A percentile compares a stretch with the other conserved stretches of the same genome.
These are phyloP conservation scores for Silene latifolia DNA, from an alignment of 148 eudicot genomes.

Conservation along the genomic window DNA sequence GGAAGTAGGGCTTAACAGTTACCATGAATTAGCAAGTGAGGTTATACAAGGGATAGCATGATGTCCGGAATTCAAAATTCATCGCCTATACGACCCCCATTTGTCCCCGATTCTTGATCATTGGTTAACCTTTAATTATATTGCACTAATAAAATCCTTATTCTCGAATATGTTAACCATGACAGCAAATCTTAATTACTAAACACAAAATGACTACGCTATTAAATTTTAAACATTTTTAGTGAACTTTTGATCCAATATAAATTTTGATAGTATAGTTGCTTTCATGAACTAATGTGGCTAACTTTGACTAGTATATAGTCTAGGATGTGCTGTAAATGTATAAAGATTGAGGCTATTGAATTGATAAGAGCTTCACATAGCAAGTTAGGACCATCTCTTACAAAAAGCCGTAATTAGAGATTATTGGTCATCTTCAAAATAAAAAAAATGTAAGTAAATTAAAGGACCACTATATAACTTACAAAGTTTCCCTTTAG, in stretches of 20 bases:
- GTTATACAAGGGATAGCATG: too few relatives aligned
- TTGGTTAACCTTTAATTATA: too few relatives aligned
- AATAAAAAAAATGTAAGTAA: constrained; percentile 1
- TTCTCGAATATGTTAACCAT: too few relatives aligned
- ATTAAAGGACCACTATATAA: constrained; percentile 12
- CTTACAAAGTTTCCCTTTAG: constrained; percentile 33
- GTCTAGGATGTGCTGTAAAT: constrained; percentile 10
- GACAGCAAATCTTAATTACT: too few relatives aligned
- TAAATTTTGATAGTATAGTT: not conserved
- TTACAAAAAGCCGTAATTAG: constrained; percentile 23
- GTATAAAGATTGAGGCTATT: not conserved
- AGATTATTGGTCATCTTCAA: constrained; percentile 32
- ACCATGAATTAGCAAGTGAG: too few relatives aligned
- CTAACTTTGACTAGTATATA: not conserved
- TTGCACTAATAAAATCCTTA: too few relatives aligned
- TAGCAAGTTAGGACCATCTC: constrained; percentile 16
- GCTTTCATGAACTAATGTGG: constrained; percentile 11
- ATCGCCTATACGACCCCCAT: too few relatives aligned
- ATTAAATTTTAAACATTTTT: too few relatives aligned
- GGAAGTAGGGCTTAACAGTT: too few relatives aligned
- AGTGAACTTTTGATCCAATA: not conserved
- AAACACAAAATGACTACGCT: too few relatives aligned
- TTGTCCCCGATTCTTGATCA: too few relatives aligned
- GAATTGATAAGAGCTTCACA: constrained; percentile 9
- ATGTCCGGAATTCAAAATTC: too few relatives aligned